Evolutionary conservation across 1,139 yeast genomes (phyloP), one percentile per base, ranked within the genome.

Genomic region (Sugiyamaella neomexicana): DNA sequence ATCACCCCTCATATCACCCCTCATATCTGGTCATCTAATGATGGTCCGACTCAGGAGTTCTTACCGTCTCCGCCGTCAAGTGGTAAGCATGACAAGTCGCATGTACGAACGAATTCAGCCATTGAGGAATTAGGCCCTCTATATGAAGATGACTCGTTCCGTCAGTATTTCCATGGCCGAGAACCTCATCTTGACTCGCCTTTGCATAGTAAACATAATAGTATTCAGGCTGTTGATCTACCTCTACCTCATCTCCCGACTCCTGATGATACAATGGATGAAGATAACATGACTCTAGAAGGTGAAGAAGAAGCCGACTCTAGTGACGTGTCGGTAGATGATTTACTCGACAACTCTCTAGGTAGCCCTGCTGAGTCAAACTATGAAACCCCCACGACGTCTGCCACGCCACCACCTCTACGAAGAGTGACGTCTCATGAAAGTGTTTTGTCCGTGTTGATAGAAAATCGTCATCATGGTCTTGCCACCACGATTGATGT

Each of bases 381-480:
- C 34, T 8, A n/a, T 13, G n/a, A n/a, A n/a, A n/a, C 8, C 20
- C 45, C 16, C 5, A 7, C 20, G n/a, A 9, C 37, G n/a, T n/a
- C 27, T 16, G 36, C 50, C 27, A 39, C 5, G 25, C 40, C 46
- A 9, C n/a, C 12, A 12, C 45, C 32, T 16, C 49, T 29, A 3
- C 50, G 56, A 9, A 51, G 58, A 16, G 52, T 59, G 5, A 48
- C 61, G 3, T 60, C 63, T 15, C 62, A 59, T 46, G 62, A 59
- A 25, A 58, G 60, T 31, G 48, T 59, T 8, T 44, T 60, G 20
- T 59, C 62, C 3, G 51, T 47, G 12, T 40, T 46, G 1, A 45
- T 47, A n/a, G 58, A 49, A 46, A 39, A n/a, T 6, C 46, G 17
- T 34, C 48, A 20, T 23, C 36, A 45, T n/a, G 23, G 40, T 16